These are phyloP conservation scores for Starmerella asiatica DNA, from an alignment of 805 yeast species.

Conservation along the genomic window DNA sequence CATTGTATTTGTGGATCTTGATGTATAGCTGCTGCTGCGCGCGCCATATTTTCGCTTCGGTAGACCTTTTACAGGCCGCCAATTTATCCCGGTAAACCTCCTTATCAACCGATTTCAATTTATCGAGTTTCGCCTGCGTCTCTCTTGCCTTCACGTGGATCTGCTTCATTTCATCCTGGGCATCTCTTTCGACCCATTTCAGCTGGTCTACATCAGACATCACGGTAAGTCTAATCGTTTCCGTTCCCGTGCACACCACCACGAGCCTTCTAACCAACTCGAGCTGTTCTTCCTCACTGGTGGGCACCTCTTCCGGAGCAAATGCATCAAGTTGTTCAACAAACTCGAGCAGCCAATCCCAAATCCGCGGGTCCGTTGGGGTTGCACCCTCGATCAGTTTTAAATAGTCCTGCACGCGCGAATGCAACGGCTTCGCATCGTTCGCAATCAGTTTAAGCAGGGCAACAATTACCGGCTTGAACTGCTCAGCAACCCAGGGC, in stretches of 20 bases:
- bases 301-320: constrained; percentile 12
- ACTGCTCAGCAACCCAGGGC: constrained; percentile 28
- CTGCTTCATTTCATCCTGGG: constrained; percentile 22
- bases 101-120: constrained; percentile 18
- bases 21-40: constrained; percentile 23
- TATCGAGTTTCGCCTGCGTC: constrained; percentile 17
- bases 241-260: constrained; percentile 25
- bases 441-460: constrained; percentile 25
- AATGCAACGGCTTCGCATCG: constrained; percentile 25
- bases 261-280: constrained; percentile 22
- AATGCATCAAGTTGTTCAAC: constrained; percentile 16
- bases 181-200: constrained; percentile 20
- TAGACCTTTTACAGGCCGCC: constrained; percentile 21
- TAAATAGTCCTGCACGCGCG: constrained; percentile 19
- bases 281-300: constrained; percentile 21
- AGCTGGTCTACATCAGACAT: constrained; percentile 25
- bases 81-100: constrained; percentile 21
- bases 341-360: constrained; percentile 25
- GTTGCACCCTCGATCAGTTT: constrained; percentile 26
- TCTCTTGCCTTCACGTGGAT: constrained; percentile 21
- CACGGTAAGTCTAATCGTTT: constrained; percentile 26
- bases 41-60: constrained; percentile 20
- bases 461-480: constrained; percentile 25
- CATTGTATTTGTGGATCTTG: constrained; percentile 22
- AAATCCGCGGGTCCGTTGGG: constrained; percentile 25